Evolutionary conservation across 2,329 filamentous ascomycete species (phyloP), one percentile per base, ranked within the genome.

Genomic region (Magnaporthiopsis rhizophila): DNA sequence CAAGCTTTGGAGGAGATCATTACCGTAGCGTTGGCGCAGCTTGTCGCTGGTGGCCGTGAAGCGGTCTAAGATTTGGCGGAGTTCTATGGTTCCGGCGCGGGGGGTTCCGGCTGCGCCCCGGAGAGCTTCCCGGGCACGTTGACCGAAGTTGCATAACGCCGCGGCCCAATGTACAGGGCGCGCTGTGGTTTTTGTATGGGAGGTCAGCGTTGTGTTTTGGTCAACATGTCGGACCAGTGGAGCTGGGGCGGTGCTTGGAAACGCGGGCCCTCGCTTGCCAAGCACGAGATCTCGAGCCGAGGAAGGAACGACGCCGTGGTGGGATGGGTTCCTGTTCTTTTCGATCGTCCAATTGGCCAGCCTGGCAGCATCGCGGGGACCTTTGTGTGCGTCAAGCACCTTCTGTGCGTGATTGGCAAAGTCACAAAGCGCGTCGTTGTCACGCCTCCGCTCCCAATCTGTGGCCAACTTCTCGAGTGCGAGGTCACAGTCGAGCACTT

Each of bases 401-500:
- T n/a, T 18, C 56, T 58, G 56, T n/a, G 15, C 56, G n/a, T 21
- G 56, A 58, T 28, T 58, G 13, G 21, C 56, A 58, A 58, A 58
- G 56, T 58, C 15, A 9, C 9, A n/a, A 12, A 58, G 56, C n/a
- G 56, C 56, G 15, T 58, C 56, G 59, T 86, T 86, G 7, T 77
- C 73, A 21, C 74, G 78, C 0, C 83, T 68, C 0, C 79, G 76
- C 8, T 72, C 66, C 83, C 83, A 86, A 62, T 83, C 79, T 0
- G 75, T 75, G 0, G 68, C 66, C 15, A 86, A 69, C 0, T 70
- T 68, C 0, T 73, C 67, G 1, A 83, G 53, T 3, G 81, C 81
- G 13, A 71, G 65, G 0, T 66, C 58, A 7, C 75, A 28, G 65
- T 83, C 69, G 0, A 86, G 32, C 3, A 77, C 71, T 1, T 36